phyloP scores from a whole-genome alignment of 345 rosid species.

The Limnanthes douglasii region DNA sequence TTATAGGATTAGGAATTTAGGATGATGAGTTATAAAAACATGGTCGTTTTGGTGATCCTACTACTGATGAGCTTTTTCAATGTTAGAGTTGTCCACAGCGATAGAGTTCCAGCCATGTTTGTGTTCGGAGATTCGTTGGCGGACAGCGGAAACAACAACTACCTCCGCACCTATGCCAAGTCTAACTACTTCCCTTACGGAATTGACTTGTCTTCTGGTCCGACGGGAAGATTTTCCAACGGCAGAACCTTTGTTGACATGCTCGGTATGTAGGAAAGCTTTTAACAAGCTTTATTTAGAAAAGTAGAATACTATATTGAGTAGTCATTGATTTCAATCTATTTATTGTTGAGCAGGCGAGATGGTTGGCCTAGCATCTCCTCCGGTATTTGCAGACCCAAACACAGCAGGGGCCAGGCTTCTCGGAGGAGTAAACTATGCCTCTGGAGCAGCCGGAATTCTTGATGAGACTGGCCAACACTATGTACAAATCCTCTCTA shows the following conservation, averaged over 20 bases:
- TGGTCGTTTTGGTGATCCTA: too few species aligned
- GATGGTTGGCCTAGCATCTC: conserved; percentile 44
- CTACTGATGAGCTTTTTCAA: too few species aligned
- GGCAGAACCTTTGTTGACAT: conserved; percentile 58
- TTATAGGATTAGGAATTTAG: too few species aligned
- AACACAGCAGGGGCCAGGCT: conserved; percentile 33
- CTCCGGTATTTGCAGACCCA: conserved; percentile 55
- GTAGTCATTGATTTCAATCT: too few species aligned
- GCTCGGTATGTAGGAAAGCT: conserved; percentile 58
- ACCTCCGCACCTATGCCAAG: conserved; percentile 41
- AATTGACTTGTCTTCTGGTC: conserved; percentile 45
- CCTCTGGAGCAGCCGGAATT: conserved; percentile 90
- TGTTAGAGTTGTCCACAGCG: too few species aligned
- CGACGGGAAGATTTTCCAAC: conserved; percentile 70
- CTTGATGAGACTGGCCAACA: conserved; percentile 69
- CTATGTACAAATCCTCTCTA: conserved; percentile 32
- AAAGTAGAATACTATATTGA: too few species aligned
- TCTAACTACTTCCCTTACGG: conserved; percentile 77
- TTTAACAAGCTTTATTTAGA: too few species aligned
- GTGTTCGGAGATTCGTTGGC: conserved; percentile 84
- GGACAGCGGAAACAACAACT: conserved; percentile 77
- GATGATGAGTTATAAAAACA: too few species aligned
- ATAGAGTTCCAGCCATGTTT: conserved; percentile 48
- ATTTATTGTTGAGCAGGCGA: conserved; percentile 47
- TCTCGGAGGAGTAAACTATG: conserved; percentile 65